Conservation (phyloP, 768 basidiomycete species). For the Daedalea quercina region DNA sequence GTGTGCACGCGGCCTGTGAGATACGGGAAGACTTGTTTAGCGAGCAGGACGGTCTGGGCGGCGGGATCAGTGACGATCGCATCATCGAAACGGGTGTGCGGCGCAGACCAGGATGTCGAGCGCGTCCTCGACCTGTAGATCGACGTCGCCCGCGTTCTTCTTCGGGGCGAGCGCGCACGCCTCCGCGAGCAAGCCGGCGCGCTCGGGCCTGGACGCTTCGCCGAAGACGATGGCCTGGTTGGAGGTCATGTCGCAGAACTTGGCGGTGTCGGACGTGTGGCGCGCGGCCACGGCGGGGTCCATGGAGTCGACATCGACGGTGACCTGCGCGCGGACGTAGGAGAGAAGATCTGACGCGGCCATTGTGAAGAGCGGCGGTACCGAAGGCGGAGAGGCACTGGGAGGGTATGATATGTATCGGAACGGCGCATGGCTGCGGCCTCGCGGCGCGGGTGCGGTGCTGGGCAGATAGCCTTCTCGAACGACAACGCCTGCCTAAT, state of each 20-base stretch:
- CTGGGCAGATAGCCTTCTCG: neutral
- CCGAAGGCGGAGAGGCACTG: too few relatives aligned
- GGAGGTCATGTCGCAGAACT: slow-evolving; percentile 43
- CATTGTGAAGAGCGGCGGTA: slow-evolving; percentile 1
- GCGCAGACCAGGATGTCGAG: slow-evolving; percentile 33
- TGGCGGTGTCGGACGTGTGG: slow-evolving; percentile 20
- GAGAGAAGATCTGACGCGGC: slow-evolving; percentile 27
- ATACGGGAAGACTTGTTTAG: slow-evolving; percentile 35
- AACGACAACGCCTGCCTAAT: neutral
- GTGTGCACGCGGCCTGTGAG: slow-evolving; percentile 37
- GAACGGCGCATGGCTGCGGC: too few relatives aligned
- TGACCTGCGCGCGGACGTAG: slow-evolving; percentile 28
- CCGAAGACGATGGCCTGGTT: slow-evolving; percentile 40
- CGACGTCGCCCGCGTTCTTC: slow-evolving; percentile 12
- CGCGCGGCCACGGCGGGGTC: slow-evolving; percentile 32
- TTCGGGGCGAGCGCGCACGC: slow-evolving; percentile 23
- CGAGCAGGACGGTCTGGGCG: slow-evolving; percentile 36
- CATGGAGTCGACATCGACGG: slow-evolving; percentile 45
- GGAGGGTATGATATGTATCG: too few relatives aligned
- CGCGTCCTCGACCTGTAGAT: slow-evolving; percentile 26
- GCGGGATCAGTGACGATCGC: neutral
- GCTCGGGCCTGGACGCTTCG: slow-evolving; percentile 28
- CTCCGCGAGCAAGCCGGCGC: slow-evolving; percentile 23
- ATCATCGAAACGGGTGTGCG: neutral
- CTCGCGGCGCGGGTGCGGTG: too few relatives aligned